A percentile compares a stretch with the other conserved stretches of the same genome.
Conservation (phyloP, 1,284 basidiomycete genomes). For the Pseudozyma pruni region DNA sequence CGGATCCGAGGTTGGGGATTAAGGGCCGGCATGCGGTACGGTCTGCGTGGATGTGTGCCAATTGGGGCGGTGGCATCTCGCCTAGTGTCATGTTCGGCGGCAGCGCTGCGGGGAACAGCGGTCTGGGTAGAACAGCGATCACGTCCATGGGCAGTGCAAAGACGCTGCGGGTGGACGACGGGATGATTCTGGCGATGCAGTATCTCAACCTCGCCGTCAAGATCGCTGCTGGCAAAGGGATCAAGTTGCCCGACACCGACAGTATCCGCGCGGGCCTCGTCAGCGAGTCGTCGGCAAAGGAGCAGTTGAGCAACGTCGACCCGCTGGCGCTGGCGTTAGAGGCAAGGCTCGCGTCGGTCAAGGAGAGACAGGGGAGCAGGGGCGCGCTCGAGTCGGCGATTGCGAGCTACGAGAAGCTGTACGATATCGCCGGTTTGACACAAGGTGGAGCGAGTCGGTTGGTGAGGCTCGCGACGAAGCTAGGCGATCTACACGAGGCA, state of each 20-base stretch:
- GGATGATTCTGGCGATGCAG: slow-evolving; percentile 50
- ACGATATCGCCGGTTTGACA: slow-evolving; percentile 17
- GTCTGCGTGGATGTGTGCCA: slow-evolving; percentile 61
- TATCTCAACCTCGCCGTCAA: slow-evolving; percentile 51
- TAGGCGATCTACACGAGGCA: slow-evolving; percentile 47
- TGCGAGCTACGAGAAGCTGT: slow-evolving; percentile 38
- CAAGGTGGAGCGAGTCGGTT: slow-evolving; percentile 15
- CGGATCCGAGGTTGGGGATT: slow-evolving; percentile 58
- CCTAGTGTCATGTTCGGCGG: slow-evolving; percentile 52
- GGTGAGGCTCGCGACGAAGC: slow-evolving; percentile 56
- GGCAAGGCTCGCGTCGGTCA: slow-evolving; percentile 25
- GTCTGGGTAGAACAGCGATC: slow-evolving; percentile 32
- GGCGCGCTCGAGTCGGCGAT: slow-evolving; percentile 28
- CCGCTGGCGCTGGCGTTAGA: slow-evolving; percentile 44
- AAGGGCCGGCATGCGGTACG: slow-evolving; percentile 62
- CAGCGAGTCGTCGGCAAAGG: slow-evolving; percentile 30
- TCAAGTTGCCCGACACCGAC: slow-evolving; percentile 54
- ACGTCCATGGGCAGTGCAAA: slow-evolving; percentile 30
- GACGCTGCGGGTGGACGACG: slow-evolving; percentile 37
- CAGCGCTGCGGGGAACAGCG: slow-evolving; percentile 21
- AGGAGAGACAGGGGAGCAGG: slow-evolving; percentile 42
- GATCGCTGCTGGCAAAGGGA: slow-evolving; percentile 47
- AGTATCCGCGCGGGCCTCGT: slow-evolving; percentile 22
- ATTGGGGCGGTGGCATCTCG: slow-evolving; percentile 64
- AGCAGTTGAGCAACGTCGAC: slow-evolving; percentile 37